phyloP scores from a whole-genome alignment of 805 yeast genomes.

The Hemisphaericaspora nanyangensis region DNA sequence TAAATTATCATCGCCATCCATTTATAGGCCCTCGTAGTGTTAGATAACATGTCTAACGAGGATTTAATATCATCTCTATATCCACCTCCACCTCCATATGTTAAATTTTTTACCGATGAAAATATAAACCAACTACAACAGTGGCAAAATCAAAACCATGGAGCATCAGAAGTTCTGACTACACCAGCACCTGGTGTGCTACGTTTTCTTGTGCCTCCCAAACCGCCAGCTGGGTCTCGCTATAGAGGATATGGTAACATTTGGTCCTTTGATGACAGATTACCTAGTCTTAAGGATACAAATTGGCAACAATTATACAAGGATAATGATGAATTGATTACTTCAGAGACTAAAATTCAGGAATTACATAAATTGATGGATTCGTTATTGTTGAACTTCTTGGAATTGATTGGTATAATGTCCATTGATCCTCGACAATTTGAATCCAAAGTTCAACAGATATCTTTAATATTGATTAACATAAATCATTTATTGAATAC shows the following conservation, averaged over 20 bases:
- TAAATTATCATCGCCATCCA: no score
- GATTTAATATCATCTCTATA: constrained; percentile 63
- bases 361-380: constrained; percentile 79
- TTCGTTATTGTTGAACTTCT: constrained; percentile 72
- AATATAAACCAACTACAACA: constrained; percentile 47
- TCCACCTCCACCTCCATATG: constrained; percentile 92
- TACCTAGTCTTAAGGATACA: constrained; percentile 70
- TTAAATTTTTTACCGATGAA: constrained; percentile 66
- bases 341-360: constrained; percentile 48
- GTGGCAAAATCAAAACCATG: constrained; percentile 10
- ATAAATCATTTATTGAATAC: constrained; percentile 89
- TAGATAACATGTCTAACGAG: constrained; percentile 14
- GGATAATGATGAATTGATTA: constrained; percentile 30
- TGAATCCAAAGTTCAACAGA: constrained; percentile 64
- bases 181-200: constrained; percentile 40
- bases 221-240: constrained; percentile 54
- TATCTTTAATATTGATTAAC: constrained; percentile 77
- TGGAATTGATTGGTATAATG: constrained; percentile 78
- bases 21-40: no score
- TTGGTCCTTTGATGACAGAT: constrained; percentile 78
- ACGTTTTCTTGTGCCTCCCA: constrained; percentile 62
- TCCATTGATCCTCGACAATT: constrained; percentile 66
- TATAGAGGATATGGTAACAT: constrained; percentile 87
- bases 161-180: not conserved
- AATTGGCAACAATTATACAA: constrained; percentile 74